phyloP scores from a whole-genome alignment of 2,329 filamentous ascomycete species.

The Exophiala dermatitidis region DNA sequence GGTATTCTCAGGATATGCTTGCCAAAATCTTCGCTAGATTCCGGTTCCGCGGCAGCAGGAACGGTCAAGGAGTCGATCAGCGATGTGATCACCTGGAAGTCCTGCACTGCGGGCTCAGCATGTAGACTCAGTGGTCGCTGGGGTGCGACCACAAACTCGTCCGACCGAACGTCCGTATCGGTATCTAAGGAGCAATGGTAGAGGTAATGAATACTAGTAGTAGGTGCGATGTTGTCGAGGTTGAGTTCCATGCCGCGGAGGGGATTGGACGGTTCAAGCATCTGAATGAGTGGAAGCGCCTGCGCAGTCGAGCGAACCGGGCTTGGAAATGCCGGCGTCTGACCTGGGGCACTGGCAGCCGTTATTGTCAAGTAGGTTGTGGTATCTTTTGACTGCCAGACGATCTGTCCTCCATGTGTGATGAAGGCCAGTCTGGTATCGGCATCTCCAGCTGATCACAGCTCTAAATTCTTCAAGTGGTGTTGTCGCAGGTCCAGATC shows the following conservation, averaged over 20 bases:
- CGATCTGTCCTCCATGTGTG: too few relatives aligned
- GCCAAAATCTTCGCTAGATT: background rate
- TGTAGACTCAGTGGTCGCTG: background rate
- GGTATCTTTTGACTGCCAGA: too few relatives aligned
- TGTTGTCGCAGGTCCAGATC: background rate
- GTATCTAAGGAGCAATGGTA: constrained; percentile 3
- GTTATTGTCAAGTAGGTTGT: background rate
- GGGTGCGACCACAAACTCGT: background rate
- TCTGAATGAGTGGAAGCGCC: constrained; percentile 6
- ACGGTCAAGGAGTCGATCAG: constrained; percentile 56
- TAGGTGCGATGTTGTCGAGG: constrained; percentile 9
- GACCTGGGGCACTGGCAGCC: background rate
- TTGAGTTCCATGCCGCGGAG: constrained; percentile 19
- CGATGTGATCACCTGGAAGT: constrained; percentile 45
- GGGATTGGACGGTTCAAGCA: constrained; percentile 6
- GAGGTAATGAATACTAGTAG: background rate
- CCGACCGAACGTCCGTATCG: constrained; percentile 1
- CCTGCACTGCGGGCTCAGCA: constrained; percentile 8
- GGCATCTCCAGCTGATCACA: too few relatives aligned
- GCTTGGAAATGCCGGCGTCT: background rate
- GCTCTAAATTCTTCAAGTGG: too few relatives aligned
- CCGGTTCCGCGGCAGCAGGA: constrained; percentile 45
- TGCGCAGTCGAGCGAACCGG: background rate
- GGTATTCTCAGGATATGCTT: background rate
- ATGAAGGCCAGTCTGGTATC: too few relatives aligned